A percentile compares a stretch with the other conserved stretches of the same genome.
phyloP scores from a whole-genome alignment of 768 basidiomycete species.

The Boletus tomentosulus region DNA sequence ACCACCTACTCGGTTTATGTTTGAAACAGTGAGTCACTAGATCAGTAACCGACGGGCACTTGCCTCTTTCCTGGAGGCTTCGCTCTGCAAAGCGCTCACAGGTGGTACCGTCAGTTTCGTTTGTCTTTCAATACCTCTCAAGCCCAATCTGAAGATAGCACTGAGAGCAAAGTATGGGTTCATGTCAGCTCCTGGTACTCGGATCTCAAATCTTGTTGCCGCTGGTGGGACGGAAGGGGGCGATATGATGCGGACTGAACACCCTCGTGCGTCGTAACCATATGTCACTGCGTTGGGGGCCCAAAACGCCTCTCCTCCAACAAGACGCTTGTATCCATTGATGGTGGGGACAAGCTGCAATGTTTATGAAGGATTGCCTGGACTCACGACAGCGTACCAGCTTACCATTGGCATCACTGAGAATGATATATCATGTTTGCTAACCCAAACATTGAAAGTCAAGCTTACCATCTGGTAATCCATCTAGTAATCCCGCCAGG shows the following conservation, averaged over 20 bases:
- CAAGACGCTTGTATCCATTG: slow-evolving; percentile 96
- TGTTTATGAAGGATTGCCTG: neutral
- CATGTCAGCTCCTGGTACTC: slow-evolving; percentile 96
- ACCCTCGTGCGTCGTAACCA: slow-evolving; percentile 92
- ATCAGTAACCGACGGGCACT: slow-evolving; percentile 36
- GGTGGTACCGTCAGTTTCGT: slow-evolving; percentile 66
- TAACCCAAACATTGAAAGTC: neutral
- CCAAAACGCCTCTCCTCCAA: slow-evolving; percentile 92
- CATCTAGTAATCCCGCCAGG: slow-evolving; percentile 88
- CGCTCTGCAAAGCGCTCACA: slow-evolving; percentile 36
- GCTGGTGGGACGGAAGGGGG: slow-evolving; percentile 80
- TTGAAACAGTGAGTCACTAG: neutral
- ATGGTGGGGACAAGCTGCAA: slow-evolving; percentile 79
- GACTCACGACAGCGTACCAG: neutral
- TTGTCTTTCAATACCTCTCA: slow-evolving; percentile 83
- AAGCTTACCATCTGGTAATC: slow-evolving; percentile 77
- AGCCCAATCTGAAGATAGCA: slow-evolving; percentile 81
- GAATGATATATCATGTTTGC: neutral
- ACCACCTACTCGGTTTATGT: slow-evolving; percentile 43
- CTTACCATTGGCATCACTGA: slow-evolving; percentile 82
- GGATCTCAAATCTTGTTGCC: slow-evolving; percentile 88
- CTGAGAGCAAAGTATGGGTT: slow-evolving; percentile 88
- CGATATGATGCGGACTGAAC: slow-evolving; percentile 87
- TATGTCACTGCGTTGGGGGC: slow-evolving; percentile 91
- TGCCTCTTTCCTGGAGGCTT: slow-evolving; percentile 52